Base-by-base conservation (phyloP, 2,329 filamentous ascomycete genomes). In the Cladophialophora chaetospira region DNA sequence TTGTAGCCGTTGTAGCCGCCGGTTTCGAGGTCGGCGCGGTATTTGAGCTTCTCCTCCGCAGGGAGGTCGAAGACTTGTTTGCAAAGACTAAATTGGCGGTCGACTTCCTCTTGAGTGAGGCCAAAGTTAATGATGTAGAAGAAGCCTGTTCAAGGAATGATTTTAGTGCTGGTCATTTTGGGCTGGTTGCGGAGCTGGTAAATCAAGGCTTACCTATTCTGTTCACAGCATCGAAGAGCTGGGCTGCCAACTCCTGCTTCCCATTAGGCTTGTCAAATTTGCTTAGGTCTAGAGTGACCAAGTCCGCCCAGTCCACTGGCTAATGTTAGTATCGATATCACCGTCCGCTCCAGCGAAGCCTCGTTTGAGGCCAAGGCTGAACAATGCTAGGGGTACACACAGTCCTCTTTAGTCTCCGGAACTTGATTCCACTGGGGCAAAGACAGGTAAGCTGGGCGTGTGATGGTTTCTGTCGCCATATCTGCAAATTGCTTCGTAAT, bases 61-160 rank as follows among this genome's bases (percentile, higher is more conserved):
- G 82, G 73, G 0, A 86, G 72, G 5, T 78, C 66, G 66, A 84
- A 84, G 60, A 86, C 75, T 28, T 78, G 72, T 57, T 80, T 80
- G 3, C 77, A 82, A 3, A 86, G 77, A 10, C 82, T 80, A 63
- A 84, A 86, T 63, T 86, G 83, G 0, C 74, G 70, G 63, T 86
- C 79, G 3, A 86, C 76, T 67, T 83, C 71, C 29, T 82, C 79
- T 65, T 85, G 80, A 0, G 70, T 73, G 1, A 86, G 72, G 19
- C 82, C 82, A 58, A 81, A 84, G 69, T 85, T 83, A 61, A 76
- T 79, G 28, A 86, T 77, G 62, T 86, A 85, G 72, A 86, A 86
- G 72, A 86, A 82, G 0, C 82, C 80, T 57, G 75, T 53, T 5
- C 17, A 35, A 33, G 8, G 9, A 25, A 36, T 11, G 4, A 36